These are phyloP conservation scores for Solanum lycopersicoides DNA, from an alignment of 257 asterid genomes.

Conservation along the genomic window DNA sequence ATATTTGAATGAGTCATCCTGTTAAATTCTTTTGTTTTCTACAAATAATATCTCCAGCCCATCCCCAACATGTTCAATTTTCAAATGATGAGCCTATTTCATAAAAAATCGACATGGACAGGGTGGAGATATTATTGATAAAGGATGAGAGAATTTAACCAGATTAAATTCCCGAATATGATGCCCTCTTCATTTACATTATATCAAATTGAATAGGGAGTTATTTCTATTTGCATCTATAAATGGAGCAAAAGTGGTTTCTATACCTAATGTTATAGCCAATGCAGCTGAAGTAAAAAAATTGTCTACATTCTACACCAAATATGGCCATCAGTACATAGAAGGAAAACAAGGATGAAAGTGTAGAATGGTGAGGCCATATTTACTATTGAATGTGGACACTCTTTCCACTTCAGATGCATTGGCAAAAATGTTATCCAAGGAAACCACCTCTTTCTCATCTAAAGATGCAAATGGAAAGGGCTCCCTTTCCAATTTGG, in stretches of 20 bases:
- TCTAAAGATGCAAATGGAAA: background rate
- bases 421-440: background rate
- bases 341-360: background rate
- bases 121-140: background rate
- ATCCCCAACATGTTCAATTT: too few species aligned
- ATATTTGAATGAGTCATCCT: background rate
- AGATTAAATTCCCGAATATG: background rate
- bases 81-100: background rate
- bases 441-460: background rate
- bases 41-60: background rate
- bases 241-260: background rate
- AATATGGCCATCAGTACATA: background rate
- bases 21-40: too few species aligned
- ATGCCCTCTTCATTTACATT: background rate
- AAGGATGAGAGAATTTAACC: background rate
- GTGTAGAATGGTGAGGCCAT: background rate
- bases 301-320: background rate
- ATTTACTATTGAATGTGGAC: background rate
- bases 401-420: background rate
- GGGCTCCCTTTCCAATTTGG: background rate
- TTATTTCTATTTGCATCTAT: background rate
- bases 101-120: background rate
- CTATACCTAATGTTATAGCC: background rate
- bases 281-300: background rate
- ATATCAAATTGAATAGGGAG: background rate